phyloP scores from a whole-genome alignment of 805 yeast species.

The Ogataea siamensis region DNA sequence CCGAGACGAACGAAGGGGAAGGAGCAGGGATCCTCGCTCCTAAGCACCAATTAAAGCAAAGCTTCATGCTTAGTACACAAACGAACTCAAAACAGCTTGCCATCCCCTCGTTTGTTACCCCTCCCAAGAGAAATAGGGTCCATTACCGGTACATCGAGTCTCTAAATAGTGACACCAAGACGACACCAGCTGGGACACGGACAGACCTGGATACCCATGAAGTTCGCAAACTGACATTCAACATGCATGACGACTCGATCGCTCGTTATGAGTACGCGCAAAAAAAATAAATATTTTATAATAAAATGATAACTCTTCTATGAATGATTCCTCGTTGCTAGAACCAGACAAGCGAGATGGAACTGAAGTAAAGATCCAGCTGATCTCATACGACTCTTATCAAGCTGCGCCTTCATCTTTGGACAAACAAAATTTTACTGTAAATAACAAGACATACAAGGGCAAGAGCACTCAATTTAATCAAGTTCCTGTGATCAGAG shows the following conservation, averaged over 20 bases:
- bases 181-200: conserved; percentile 1
- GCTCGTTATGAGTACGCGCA: conserved; percentile 5
- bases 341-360: conserved; percentile 7
- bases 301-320: conserved; percentile 1
- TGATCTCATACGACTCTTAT: conserved; percentile 66
- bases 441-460: conserved; percentile 20
- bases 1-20: conserved; percentile 1
- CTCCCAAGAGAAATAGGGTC: conserved; percentile 21
- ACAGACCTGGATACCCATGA: conserved; percentile 6
- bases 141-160: conserved; percentile 21
- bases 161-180: conserved; percentile 1
- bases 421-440: conserved; percentile 44
- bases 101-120: conserved; percentile 26
- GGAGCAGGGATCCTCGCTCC: conserved; percentile 20
- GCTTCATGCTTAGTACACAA: conserved; percentile 19
- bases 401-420: conserved; percentile 52
- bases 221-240: conserved; percentile 15
- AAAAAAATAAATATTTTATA: conserved; percentile 6
- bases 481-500: conserved; percentile 71
- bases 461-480: conserved; percentile 26
- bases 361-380: conserved; percentile 46
- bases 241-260: conserved; percentile 16
- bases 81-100: background rate
- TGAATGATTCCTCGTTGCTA: conserved; percentile 14
- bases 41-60: conserved; percentile 19